Conservation (phyloP, 441 rosid species). For the Populus hybrid region DNA sequence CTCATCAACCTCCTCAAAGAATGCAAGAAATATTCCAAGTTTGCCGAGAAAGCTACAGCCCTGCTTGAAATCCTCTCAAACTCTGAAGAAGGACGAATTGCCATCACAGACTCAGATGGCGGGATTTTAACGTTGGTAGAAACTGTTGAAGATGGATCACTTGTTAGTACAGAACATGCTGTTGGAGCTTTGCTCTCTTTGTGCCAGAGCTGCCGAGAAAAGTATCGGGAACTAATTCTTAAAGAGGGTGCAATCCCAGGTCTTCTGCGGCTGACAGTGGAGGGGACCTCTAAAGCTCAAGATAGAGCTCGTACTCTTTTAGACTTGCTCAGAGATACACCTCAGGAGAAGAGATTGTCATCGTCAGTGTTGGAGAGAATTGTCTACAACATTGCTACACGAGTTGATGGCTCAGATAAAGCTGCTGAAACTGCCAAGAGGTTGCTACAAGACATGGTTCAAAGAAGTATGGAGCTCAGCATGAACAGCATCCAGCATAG, state of each 20-base stretch:
- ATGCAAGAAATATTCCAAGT: constrained; percentile 70
- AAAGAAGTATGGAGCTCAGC: constrained; percentile 68
- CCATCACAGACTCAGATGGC: constrained; percentile 48
- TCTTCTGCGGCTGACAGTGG: constrained; percentile 65
- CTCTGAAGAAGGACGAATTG: constrained; percentile 59
- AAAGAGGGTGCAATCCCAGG: constrained; percentile 87
- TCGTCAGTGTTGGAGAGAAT: constrained; percentile 57
- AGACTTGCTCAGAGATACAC: constrained; percentile 70
- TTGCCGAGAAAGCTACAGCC: constrained; percentile 70
- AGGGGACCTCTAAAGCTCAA: constrained; percentile 62
- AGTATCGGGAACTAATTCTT: constrained; percentile 61
- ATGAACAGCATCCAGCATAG: constrained; percentile 42
- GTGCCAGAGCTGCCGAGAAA: constrained; percentile 57
- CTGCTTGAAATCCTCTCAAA: constrained; percentile 59
- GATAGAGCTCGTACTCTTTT: constrained; percentile 64
- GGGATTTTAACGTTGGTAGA: constrained; percentile 71
- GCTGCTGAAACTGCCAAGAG: constrained; percentile 74
- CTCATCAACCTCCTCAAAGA: constrained; percentile 67
- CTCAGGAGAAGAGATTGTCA: constrained; percentile 54
- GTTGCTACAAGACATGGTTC: constrained; percentile 68
- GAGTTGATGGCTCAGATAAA: constrained; percentile 62
- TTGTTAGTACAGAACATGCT: constrained; percentile 57
- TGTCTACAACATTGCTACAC: constrained; percentile 57
- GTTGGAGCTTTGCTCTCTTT: constrained; percentile 59
- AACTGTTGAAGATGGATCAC: constrained; percentile 80